These are phyloP conservation scores for Annulohypoxylon moriforme DNA, from an alignment of 495 filamentous ascomycete genomes.

Conservation along the genomic window DNA sequence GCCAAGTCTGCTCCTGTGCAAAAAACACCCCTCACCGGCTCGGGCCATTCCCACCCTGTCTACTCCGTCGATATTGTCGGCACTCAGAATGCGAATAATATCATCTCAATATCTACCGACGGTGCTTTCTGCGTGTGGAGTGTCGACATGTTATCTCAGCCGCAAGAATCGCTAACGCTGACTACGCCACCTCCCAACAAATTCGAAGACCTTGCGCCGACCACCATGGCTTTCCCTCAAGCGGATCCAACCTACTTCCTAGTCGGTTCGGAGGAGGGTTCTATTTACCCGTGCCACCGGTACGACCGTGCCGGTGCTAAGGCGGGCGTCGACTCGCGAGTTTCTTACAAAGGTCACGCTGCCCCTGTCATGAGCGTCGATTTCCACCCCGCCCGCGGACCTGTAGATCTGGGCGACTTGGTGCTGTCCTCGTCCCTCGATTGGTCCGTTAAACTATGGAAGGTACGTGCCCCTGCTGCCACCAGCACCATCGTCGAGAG, in stretches of 20 bases:
- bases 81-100: slow-evolving; percentile 98
- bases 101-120: slow-evolving; percentile 94
- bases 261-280: slow-evolving; percentile 94
- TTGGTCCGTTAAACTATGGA: slow-evolving; percentile 98
- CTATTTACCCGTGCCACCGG: slow-evolving; percentile 94
- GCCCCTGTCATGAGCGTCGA: slow-evolving; percentile 96
- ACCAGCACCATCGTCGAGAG: slow-evolving; percentile 64
- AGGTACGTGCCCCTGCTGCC: slow-evolving; percentile 80
- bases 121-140: slow-evolving; percentile 97
- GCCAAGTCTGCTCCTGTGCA: slow-evolving; percentile 88
- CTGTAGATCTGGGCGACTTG: slow-evolving; percentile 94
- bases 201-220: slow-evolving; percentile 94
- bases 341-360: slow-evolving; percentile 86
- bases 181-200: slow-evolving; percentile 86
- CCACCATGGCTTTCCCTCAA: slow-evolving; percentile 95
- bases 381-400: slow-evolving; percentile 92
- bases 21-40: slow-evolving; percentile 93
- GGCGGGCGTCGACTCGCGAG: slow-evolving; percentile 87
- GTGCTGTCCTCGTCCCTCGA: slow-evolving; percentile 87
- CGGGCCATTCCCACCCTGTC: slow-evolving; percentile 94
- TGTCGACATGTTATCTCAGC: slow-evolving; percentile 95
- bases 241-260: slow-evolving; percentile 98
- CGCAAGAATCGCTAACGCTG: slow-evolving; percentile 90
- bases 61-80: slow-evolving; percentile 96
- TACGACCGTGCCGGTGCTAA: slow-evolving; percentile 97